phyloP scores from a whole-genome alignment of 306 rosid species.

The Medicago lupulina region DNA sequence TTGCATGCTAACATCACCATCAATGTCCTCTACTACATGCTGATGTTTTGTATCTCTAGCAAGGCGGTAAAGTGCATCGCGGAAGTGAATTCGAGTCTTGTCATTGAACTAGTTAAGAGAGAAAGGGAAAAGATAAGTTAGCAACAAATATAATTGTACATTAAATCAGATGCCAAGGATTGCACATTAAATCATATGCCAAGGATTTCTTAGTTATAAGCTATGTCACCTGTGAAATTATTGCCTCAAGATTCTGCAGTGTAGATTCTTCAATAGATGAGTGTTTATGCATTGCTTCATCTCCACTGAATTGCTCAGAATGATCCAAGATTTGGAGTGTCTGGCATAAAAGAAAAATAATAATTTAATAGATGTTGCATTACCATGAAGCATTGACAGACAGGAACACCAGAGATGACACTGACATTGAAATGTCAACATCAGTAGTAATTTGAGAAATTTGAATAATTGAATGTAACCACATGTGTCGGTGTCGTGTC shows the following conservation, averaged over 20 bases:
- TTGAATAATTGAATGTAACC: not conserved
- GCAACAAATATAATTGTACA: slow-evolving; percentile 17
- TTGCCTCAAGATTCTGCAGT: slow-evolving; percentile 63
- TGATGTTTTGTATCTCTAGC: slow-evolving; percentile 62
- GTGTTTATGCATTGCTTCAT: slow-evolving; percentile 41
- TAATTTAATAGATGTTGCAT: slow-evolving; percentile 10
- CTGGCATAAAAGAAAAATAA: slow-evolving; percentile 38
- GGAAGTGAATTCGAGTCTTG: slow-evolving; percentile 70
- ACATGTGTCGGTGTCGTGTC: not conserved
- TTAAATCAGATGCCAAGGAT: not conserved
- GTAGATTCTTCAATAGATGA: slow-evolving; percentile 63
- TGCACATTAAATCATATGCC: not conserved
- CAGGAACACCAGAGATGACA: not conserved
- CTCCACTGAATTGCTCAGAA: slow-evolving; percentile 45
- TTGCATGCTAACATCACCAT: slow-evolving; percentile 44
- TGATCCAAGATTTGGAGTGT: slow-evolving; percentile 32
- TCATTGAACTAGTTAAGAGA: slow-evolving; percentile 53
- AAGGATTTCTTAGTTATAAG: slow-evolving; percentile 6
- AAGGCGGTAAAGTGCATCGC: slow-evolving; percentile 82
- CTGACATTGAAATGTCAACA: not conserved
- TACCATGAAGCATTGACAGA: not conserved
- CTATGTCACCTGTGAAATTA: slow-evolving; percentile 59
- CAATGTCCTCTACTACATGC: slow-evolving; percentile 32
- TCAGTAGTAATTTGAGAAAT: too few relatives aligned
- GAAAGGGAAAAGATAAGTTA: slow-evolving; percentile 24